Percentiles rank a stretch among this genome's conserved stretches.
Conservation (phyloP, 352 stramenopile species). For the Blastocystis sp. region DNA sequence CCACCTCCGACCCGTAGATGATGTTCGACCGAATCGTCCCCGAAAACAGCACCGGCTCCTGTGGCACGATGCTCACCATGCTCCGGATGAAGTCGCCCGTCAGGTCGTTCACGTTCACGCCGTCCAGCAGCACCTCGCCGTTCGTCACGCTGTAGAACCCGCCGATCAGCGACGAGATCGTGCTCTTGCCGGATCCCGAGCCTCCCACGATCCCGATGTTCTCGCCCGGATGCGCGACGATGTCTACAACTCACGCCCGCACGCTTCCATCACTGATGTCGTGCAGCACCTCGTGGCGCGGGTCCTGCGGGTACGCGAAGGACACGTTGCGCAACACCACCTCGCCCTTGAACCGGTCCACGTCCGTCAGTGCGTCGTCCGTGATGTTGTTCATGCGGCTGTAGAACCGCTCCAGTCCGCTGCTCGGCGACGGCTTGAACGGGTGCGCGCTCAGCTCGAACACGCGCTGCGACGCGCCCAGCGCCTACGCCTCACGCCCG, state of each 20-base stretch:
- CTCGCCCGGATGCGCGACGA: slow-evolving; percentile 66
- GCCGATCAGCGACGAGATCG: slow-evolving; percentile 71
- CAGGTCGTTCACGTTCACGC: slow-evolving; percentile 63
- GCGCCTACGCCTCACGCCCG: not conserved
- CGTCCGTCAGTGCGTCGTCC: slow-evolving; percentile 22
- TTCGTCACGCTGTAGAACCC: slow-evolving; percentile 72
- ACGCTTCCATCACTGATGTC: not conserved
- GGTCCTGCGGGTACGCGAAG: slow-evolving; percentile 58
- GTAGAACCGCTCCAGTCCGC: slow-evolving; percentile 59
- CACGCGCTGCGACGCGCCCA: slow-evolving; percentile 54
- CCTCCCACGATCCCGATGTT: slow-evolving; percentile 73
- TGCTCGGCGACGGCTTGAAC: slow-evolving; percentile 16
- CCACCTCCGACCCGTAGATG: slow-evolving; percentile 76
- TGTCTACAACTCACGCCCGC: slow-evolving; percentile 4
- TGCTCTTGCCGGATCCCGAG: slow-evolving; percentile 73
- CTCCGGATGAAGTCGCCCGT: slow-evolving; percentile 39
- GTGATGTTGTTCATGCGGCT: slow-evolving; percentile 48
- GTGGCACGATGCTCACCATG: slow-evolving; percentile 72
- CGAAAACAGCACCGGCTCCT: slow-evolving; percentile 87
- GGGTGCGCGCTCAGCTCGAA: slow-evolving; percentile 41
- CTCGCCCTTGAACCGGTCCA: slow-evolving; percentile 44
- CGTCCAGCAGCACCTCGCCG: slow-evolving; percentile 51
- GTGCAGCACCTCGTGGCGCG: slow-evolving; percentile 30
- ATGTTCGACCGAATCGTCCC: slow-evolving; percentile 79
- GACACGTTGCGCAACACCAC: slow-evolving; percentile 27